These are phyloP conservation scores for Pittosporum tobira DNA, from an alignment of 129 eudicot genomes.

Conservation along the genomic window DNA sequence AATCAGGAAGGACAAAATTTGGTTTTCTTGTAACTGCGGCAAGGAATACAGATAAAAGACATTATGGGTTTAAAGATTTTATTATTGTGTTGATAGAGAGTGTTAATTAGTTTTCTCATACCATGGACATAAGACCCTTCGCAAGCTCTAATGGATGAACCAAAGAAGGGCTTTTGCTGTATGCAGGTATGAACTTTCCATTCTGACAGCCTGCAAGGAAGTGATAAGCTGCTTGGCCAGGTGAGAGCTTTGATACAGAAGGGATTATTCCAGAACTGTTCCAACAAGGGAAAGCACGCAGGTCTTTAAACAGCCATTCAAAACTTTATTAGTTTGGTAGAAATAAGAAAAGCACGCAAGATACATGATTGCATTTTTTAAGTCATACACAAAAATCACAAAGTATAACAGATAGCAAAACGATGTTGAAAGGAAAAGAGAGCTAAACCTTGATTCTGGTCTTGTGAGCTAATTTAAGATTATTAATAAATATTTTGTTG, in stretches of 20 bases:
- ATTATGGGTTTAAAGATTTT: background rate
- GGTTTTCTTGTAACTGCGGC: slow-evolving; percentile 27
- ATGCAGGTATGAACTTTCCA: slow-evolving; percentile 31
- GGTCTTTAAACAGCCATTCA: background rate
- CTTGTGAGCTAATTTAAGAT: too few relatives aligned
- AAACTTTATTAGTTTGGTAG: background rate
- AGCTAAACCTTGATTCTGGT: too few relatives aligned
- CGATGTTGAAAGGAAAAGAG: too few relatives aligned
- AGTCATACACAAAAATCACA: too few relatives aligned
- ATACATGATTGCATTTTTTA: too few relatives aligned
- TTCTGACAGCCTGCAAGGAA: slow-evolving; percentile 30
- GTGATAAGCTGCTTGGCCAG: slow-evolving; percentile 46
- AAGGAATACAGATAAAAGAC: slow-evolving; percentile 8
- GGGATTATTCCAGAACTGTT: slow-evolving; percentile 31
- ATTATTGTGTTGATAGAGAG: background rate
- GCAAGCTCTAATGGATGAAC: slow-evolving; percentile 27
- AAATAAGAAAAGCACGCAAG: background rate
- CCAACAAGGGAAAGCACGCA: background rate
- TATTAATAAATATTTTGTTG: too few relatives aligned
- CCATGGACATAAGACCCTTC: slow-evolving; percentile 25
- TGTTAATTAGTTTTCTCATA: background rate
- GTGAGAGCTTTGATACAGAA: slow-evolving; percentile 32
- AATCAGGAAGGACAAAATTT: slow-evolving; percentile 23
- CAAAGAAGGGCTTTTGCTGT: slow-evolving; percentile 9
- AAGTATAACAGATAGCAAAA: too few relatives aligned